phyloP scores from a whole-genome alignment of 2,329 filamentous ascomycete species.

The Exophiala dermatitidis region DNA sequence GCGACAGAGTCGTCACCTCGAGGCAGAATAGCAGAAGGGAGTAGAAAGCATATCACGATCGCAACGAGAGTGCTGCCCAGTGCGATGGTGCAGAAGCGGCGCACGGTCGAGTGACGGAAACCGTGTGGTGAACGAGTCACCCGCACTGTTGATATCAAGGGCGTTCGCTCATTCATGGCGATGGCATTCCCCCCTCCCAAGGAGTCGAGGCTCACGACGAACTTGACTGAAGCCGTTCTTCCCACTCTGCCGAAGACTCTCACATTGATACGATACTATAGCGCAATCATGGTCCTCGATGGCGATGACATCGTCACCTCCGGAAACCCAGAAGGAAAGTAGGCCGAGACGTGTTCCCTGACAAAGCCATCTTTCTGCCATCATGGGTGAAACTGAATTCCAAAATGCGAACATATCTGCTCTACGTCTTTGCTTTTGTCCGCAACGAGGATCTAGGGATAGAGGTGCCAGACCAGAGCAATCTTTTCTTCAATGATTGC shows the following conservation, averaged over 20 bases:
- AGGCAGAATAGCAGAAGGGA: constrained; percentile 34
- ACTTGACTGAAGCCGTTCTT: neutral
- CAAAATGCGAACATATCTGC: too few relatives aligned
- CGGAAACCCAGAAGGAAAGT: neutral
- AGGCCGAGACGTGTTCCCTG: neutral
- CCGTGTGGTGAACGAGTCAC: constrained; percentile 36
- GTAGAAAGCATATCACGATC: constrained; percentile 37
- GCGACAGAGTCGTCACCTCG: constrained; percentile 33
- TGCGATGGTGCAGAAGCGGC: constrained; percentile 37
- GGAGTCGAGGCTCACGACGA: neutral
- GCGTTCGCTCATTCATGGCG: constrained; percentile 31
- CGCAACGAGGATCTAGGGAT: too few relatives aligned
- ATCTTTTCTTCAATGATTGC: too few relatives aligned
- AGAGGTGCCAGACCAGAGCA: too few relatives aligned
- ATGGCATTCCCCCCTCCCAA: neutral
- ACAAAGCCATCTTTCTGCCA: too few relatives aligned
- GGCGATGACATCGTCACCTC: neutral
- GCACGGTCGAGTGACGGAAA: constrained; percentile 36
- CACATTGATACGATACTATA: neutral
- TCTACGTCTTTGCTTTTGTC: too few relatives aligned
- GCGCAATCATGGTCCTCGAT: neutral
- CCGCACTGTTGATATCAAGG: constrained; percentile 36
- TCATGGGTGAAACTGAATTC: too few relatives aligned
- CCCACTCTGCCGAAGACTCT: neutral
- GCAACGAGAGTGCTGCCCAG: constrained; percentile 36